These are phyloP conservation scores for Epichloe elymi DNA, from an alignment of 2,329 filamentous ascomycete species.

Conservation along the genomic window DNA sequence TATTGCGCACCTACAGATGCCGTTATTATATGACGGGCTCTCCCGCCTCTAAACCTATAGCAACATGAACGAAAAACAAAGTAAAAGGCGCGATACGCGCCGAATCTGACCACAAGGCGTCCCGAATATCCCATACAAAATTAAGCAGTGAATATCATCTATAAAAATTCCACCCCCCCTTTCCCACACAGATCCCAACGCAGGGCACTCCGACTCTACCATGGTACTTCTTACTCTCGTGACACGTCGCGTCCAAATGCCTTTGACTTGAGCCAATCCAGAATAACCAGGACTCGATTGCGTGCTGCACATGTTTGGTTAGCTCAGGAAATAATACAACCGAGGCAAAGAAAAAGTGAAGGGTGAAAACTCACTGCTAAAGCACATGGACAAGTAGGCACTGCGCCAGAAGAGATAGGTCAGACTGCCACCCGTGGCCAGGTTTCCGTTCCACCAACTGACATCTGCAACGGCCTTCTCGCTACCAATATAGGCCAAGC, in stretches of 20 bases:
- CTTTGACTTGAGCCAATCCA: slow-evolving; percentile 97
- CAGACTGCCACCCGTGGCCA: slow-evolving; percentile 82
- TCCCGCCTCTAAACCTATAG: background rate
- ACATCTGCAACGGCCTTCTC: slow-evolving; percentile 97
- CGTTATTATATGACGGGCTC: background rate
- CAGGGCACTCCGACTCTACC: background rate
- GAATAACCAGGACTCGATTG: slow-evolving; percentile 81
- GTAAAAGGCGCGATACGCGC: background rate
- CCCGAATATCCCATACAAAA: background rate
- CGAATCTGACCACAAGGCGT: background rate
- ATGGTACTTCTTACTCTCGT: slow-evolving; percentile 44
- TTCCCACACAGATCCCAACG: background rate
- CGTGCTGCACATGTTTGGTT: slow-evolving; percentile 44
- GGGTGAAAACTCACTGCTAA: slow-evolving; percentile 69
- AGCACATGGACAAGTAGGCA: slow-evolving; percentile 99
- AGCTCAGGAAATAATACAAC: slow-evolving; percentile 4
- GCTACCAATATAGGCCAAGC: slow-evolving; percentile 92
- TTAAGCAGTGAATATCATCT: background rate
- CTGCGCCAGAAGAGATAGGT: slow-evolving; percentile 98
- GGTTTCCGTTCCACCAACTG: slow-evolving; percentile 92
- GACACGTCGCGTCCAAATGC: slow-evolving; percentile 92
- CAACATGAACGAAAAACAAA: background rate
- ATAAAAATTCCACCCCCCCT: background rate
- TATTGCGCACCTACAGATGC: background rate
- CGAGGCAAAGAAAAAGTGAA: background rate